These are phyloP conservation scores for Penicillium sp. DNA, from an alignment of 2,329 filamentous ascomycete genomes.

Conservation along the genomic window DNA sequence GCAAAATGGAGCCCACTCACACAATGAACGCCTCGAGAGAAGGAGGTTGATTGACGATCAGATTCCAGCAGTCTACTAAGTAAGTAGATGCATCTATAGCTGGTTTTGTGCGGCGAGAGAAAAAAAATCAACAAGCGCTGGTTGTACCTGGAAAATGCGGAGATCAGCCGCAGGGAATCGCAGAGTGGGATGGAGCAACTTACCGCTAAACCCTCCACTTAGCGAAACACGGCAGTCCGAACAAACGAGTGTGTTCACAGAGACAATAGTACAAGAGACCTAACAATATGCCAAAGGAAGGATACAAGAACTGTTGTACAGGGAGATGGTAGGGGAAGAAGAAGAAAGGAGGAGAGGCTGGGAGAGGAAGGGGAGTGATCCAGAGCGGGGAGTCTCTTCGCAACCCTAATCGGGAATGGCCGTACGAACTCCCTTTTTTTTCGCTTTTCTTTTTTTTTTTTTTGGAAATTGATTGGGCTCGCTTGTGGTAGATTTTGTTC, in stretches of 20 bases:
- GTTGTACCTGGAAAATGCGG: conserved; percentile 32
- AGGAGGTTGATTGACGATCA: conserved; percentile 13
- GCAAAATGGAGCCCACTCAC: conserved; percentile 32
- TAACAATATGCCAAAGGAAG: conserved; percentile 19
- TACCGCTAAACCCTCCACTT: conserved; percentile 22
- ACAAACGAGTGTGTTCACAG: conserved; percentile 28
- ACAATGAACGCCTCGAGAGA: conserved; percentile 41
- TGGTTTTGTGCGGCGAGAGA: conserved; percentile 6
- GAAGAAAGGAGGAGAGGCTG: conserved; percentile 23
- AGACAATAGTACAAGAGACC: conserved; percentile 14
- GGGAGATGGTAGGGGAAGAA: conserved; percentile 16
- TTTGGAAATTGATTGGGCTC: neutral
- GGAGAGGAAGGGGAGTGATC: conserved; percentile 14
- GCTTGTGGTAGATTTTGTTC: neutral
- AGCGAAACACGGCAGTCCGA: conserved; percentile 15
- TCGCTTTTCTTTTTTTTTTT: neutral
- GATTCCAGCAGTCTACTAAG: conserved; percentile 6
- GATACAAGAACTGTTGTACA: conserved; percentile 26
- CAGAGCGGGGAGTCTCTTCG: conserved; percentile 19
- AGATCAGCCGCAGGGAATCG: conserved; percentile 32
- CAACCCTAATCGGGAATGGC: conserved; percentile 23
- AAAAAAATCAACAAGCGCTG: conserved; percentile 14
- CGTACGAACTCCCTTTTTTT: conserved; percentile 13
- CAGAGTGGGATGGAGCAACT: conserved; percentile 28
- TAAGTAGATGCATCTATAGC: conserved; percentile 22